A percentile compares a stretch with the other conserved stretches of the same genome.
phyloP scores from a whole-genome alignment of 2,329 filamentous ascomycete species.

The Colletotrichum sp. region DNA sequence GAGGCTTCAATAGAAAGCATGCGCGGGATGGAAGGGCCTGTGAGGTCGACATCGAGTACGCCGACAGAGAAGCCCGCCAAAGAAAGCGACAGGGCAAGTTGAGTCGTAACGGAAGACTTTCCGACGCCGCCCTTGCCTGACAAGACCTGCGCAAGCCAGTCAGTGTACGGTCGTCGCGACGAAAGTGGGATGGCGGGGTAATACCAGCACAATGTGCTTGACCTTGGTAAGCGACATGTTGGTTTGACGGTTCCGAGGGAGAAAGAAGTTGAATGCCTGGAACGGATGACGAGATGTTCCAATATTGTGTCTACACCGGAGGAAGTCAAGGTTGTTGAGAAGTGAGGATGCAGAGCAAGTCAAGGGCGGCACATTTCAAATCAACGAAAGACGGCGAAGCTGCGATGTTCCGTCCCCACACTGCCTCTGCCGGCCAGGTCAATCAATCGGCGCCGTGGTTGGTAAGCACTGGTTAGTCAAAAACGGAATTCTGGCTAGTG shows the following conservation, averaged over 20 bases:
- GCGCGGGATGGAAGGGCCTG: constrained; percentile 93
- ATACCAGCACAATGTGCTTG: constrained; percentile 78
- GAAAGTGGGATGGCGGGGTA: constrained; percentile 26
- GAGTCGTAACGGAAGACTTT: constrained; percentile 97
- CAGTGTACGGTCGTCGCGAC: neutral
- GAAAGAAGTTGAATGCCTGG: neutral
- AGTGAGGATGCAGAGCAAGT: neutral
- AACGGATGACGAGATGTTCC: neutral
- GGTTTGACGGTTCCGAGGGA: neutral
- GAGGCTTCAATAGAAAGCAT: constrained; percentile 89
- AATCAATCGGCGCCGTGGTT: neutral
- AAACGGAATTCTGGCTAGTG: neutral
- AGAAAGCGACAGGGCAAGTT: constrained; percentile 88
- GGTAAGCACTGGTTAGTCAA: constrained; percentile 4
- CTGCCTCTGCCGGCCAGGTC: neutral
- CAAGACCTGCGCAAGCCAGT: constrained; percentile 61
- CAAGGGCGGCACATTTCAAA: constrained; percentile 10
- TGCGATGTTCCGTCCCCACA: constrained; percentile 2
- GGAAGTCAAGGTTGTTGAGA: neutral
- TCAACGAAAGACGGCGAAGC: neutral
- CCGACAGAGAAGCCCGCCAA: constrained; percentile 88
- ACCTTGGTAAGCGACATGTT: constrained; percentile 72
- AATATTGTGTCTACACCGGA: neutral
- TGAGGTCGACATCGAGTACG: constrained; percentile 95
- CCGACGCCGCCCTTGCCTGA: constrained; percentile 98